Conservation (phyloP, 2,329 filamentous ascomycete species). For the Hymenoscyphus albidus region DNA sequence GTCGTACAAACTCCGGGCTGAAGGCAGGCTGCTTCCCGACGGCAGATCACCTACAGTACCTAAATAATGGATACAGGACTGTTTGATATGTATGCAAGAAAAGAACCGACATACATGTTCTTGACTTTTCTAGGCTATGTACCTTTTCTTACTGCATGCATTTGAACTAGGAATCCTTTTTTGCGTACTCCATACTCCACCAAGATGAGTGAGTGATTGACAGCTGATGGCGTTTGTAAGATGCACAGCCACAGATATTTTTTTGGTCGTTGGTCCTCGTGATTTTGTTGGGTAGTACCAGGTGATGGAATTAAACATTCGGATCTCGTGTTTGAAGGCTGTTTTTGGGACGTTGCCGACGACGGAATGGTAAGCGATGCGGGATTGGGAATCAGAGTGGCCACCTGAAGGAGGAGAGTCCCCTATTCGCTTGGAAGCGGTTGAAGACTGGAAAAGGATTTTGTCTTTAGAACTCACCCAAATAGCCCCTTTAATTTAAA, state of each 20-base stretch:
- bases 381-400: constrained; percentile 1
- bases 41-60: background rate
- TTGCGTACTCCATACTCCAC: no score
- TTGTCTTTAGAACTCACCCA: background rate
- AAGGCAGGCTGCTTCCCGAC: background rate
- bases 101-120: background rate
- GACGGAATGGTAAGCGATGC: background rate
- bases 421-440: background rate
- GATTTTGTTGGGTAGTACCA: background rate
- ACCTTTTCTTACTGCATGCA: constrained; percentile 1
- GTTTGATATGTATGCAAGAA: background rate
- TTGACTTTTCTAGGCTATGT: background rate
- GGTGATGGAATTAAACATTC: background rate
- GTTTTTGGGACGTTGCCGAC: background rate
- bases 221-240: background rate
- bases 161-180: background rate
- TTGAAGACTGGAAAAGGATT: background rate
- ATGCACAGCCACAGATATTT: background rate
- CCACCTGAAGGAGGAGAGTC: background rate
- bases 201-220: no score
- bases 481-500: background rate
- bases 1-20: background rate
- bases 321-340: background rate
- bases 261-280: background rate
- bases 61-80: background rate